Evolutionary conservation across 1,284 basidiomycete species (phyloP), one percentile per base, ranked within the genome.

Genomic region (Trichosporon sp.): DNA sequence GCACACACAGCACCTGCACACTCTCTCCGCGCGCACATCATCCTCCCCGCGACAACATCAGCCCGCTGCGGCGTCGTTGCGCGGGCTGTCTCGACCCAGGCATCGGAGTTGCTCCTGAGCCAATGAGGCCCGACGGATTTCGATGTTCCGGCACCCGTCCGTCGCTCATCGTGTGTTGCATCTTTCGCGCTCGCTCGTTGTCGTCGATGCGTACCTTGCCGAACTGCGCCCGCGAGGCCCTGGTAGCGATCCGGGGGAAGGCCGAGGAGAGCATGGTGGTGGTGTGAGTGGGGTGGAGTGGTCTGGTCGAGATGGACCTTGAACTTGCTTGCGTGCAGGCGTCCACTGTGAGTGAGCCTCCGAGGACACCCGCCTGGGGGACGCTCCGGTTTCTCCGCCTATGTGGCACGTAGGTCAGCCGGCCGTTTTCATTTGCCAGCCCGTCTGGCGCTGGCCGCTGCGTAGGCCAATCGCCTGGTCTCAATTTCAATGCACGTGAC

Each of bases 211-310:
- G 67, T 62, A 73, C 72, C 72, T 73, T 73, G 68, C 44, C 72
- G 62, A 69, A 64, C 27, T 60, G 56, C 56, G 56, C 56, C 56
- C 56, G 56, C 65, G 75, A 72, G 38, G 75, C 77, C 69, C 78
- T 72, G 62, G 77, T 69, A 27, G 76, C 77, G 73, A 81, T 72
- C 71, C 80, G 75, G 34, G 80, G 75, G 74, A 80, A 75, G 69
- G 80, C 73, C 72, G 75, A 76, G 53, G 79, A 77, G 69, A 82
- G 74, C 80, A 81, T 81, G 65, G 72, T 62, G 74, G 63, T 69
- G 65, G 70, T 65, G 62, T 56, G 69, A 65, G 66, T 56, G 66
- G 65, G 44, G 65, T 34, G 27, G 66, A 60, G 64, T 51, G 47
- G 47, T 51, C 38, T 62, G 68, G 68, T 65, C 53, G 68, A 65